Evolutionary conservation across 371 early-diverging fungal genomes (phyloP), one percentile per base, ranked within the genome.

Genomic region (Rhizopus delemar): DNA sequence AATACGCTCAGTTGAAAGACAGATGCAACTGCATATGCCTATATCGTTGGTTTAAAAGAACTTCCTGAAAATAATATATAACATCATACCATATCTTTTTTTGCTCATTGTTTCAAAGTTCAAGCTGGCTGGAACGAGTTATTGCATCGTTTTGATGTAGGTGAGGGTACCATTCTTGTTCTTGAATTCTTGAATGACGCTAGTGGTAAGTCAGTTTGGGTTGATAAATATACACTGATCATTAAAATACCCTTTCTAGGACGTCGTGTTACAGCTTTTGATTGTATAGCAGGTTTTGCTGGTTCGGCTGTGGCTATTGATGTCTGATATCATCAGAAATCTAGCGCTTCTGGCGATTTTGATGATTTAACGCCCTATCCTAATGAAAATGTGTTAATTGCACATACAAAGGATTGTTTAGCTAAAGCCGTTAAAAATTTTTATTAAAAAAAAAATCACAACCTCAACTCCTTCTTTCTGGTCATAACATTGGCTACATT

Each of bases 101-200:
- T 98, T 75, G 97, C 97, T 41, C 97, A 97, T 73, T 96, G 96
- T 82, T 98, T 84, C 86, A 98, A 97, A 87, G 77, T 84, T 60
- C 96, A 97, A 77, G 92, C 78, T 56, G 96, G 97, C 16, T 98
- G 97, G 97, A 86, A 86, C 68, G 90, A 95, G 33, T 81, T 95
- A 22, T 74, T 98, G 43, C 75, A 75, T 29, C 84, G 96, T 49
- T 98, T 97, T 68, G 83, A 86, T 63, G 77, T 75, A 41, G 98
- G 96, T 39, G 83, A 93, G 11, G 98, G 98, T 12, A 84, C 88
- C 31, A 82, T 43, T 13, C 78, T 95, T 51, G 98, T 96, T 73
- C 80, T 98, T 38, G 98, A 98, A 78, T 98, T 96, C 73, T 74
- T 98, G 78, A 78, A 83, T 48, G 93, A 96, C 71, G 86, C 86